A percentile compares a stretch with the other conserved stretches of the same genome.
Conservation (phyloP, 805 yeast genomes). For the Soucietia sequanensis region DNA sequence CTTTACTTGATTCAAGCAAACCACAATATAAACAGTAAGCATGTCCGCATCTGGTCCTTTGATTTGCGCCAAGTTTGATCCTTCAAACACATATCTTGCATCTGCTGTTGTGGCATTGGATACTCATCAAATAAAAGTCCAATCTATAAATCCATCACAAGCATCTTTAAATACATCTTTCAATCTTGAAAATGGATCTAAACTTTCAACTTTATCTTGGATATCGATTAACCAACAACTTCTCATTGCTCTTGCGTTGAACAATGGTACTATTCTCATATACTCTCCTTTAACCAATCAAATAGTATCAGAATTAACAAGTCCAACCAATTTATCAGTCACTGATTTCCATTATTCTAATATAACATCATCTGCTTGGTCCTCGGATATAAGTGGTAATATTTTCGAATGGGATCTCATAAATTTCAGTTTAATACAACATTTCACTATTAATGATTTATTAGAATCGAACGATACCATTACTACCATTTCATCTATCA, state of each 20-base stretch:
- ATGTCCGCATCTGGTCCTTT: conserved; percentile 24
- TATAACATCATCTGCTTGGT: conserved; percentile 50
- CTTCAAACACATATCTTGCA: conserved; percentile 60
- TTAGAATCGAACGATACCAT: conserved; percentile 33
- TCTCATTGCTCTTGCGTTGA: conserved; percentile 60
- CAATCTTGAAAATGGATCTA: conserved; percentile 50
- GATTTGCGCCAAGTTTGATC: conserved; percentile 54
- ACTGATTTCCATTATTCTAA: conserved; percentile 47
- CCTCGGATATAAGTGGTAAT: conserved; percentile 57
- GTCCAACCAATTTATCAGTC: conserved; percentile 46
- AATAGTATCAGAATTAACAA: conserved; percentile 50
- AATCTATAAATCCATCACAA: conserved; percentile 45
- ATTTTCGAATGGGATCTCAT: conserved; percentile 62
- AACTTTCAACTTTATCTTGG: conserved; percentile 56
- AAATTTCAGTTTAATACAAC: conserved; percentile 40
- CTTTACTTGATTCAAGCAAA: too few species aligned
- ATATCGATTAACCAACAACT: conserved; percentile 40
- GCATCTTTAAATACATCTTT: conserved; percentile 47
- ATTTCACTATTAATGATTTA: conserved; percentile 41
- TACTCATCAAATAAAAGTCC: conserved; percentile 65
- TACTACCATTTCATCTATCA: conserved; percentile 27
- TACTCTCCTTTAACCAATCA: conserved; percentile 68
- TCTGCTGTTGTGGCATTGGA: conserved; percentile 68
- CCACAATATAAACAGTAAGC: too few species aligned
- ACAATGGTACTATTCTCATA: conserved; percentile 60